Percentiles rank a stretch among this genome's conserved stretches.
phyloP scores from a whole-genome alignment of 192 early-diverging fungal genomes.

The Coemansia sp. region DNA sequence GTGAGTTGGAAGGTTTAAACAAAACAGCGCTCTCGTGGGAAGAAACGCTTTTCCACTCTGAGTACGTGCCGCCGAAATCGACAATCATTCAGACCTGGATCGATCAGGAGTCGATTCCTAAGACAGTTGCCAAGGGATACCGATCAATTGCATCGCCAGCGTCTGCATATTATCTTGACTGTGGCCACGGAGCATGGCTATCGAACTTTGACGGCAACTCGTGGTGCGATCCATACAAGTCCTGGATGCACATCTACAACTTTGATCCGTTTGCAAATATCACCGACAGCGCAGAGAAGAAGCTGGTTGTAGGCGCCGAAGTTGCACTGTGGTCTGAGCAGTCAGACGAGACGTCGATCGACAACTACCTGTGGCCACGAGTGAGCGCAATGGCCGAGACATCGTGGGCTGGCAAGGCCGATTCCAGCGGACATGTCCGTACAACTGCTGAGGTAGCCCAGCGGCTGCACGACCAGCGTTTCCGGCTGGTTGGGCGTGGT shows the following conservation, averaged over 20 bases:
- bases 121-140: conserved; percentile 63
- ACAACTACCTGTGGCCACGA: conserved; percentile 70
- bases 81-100: conserved; percentile 74
- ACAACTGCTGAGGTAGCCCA: conserved; percentile 61
- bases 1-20: conserved; percentile 45
- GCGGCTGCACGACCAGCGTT: conserved; percentile 71
- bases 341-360: conserved; percentile 58
- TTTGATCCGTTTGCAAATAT: conserved; percentile 65
- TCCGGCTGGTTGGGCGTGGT: conserved; percentile 66
- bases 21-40: conserved; percentile 80
- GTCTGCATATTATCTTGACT: conserved; percentile 75
- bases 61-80: conserved; percentile 61
- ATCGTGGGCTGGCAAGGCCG: conserved; percentile 67
- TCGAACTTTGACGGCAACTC: conserved; percentile 64
- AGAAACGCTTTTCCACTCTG: conserved; percentile 65
- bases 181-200: conserved; percentile 76
- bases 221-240: conserved; percentile 77
- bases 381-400: conserved; percentile 67
- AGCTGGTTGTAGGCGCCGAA: conserved; percentile 69
- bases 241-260: conserved; percentile 71
- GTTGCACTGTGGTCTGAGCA: conserved; percentile 74
- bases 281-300: conserved; percentile 51
- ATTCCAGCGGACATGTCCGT: conserved; percentile 55
- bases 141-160: conserved; percentile 62
- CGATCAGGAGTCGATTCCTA: conserved; percentile 59